Evolutionary conservation across 805 yeast species (phyloP).

Genomic region (Kluyveromyces starmeri): DNA sequence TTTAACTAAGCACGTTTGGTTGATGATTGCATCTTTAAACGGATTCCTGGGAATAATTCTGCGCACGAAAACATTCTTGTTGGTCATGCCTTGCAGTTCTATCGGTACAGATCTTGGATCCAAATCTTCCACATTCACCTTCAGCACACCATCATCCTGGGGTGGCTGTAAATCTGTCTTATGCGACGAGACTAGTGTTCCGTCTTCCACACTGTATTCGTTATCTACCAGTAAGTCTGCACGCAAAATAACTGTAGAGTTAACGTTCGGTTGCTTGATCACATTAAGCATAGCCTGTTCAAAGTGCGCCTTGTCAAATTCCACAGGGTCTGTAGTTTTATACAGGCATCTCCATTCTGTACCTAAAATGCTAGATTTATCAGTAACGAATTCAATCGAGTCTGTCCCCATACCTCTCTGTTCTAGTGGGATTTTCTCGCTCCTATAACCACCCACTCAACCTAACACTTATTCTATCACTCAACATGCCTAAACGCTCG

Average conservation of each 20-base stretch:
- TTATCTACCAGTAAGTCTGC: constrained; percentile 67
- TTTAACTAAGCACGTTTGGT: constrained; percentile 69
- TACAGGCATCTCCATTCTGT: constrained; percentile 24
- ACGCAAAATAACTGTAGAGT: constrained; percentile 81
- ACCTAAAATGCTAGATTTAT: constrained; percentile 21
- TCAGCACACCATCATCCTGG: constrained; percentile 18
- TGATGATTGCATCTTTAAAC: constrained; percentile 68
- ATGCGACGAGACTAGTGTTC: constrained; percentile 6
- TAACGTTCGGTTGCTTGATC: constrained; percentile 77
- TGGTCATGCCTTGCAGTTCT: constrained; percentile 17
- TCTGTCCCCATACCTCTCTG: neutral
- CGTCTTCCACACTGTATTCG: constrained; percentile 28
- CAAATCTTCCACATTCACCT: constrained; percentile 34
- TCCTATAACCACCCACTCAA: neutral
- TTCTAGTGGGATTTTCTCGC: neutral
- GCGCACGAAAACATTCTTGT: constrained; percentile 53
- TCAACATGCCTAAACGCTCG: too few relatives aligned
- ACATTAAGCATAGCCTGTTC: constrained; percentile 71
- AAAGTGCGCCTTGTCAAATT: constrained; percentile 40
- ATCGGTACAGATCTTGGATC: constrained; percentile 28
- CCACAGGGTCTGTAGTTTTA: constrained; percentile 14
- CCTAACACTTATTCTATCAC: too few relatives aligned
- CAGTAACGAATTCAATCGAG: constrained; percentile 11
- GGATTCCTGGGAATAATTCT: constrained; percentile 90
- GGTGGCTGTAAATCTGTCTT: constrained; percentile 10